Percentiles rank a stretch among this genome's conserved stretches.
phyloP scores from a whole-genome alignment of 257 asterid genomes.

The Knoxia roxburghii region DNA sequence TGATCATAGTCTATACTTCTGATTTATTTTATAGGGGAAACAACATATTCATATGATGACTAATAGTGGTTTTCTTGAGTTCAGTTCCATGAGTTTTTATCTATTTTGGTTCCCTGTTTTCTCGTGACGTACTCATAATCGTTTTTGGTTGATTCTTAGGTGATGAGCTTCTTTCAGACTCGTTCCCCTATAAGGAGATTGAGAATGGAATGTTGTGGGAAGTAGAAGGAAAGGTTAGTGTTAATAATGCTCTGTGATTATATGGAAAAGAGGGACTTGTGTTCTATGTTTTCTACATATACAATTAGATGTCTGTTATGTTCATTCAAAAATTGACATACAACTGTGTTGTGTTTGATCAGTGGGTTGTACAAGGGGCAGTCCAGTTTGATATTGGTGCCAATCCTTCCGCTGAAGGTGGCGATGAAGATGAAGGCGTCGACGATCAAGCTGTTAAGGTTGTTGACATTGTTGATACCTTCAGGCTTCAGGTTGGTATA shows the following conservation, averaged over 20 bases:
- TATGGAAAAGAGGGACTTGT: background rate
- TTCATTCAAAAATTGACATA: background rate
- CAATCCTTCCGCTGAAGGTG: conserved; percentile 75
- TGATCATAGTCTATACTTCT: too few relatives aligned
- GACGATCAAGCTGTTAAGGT: conserved; percentile 54
- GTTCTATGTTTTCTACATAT: background rate
- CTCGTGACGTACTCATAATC: background rate
- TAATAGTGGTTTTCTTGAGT: background rate
- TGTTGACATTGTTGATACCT: conserved; percentile 58
- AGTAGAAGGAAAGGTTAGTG: conserved; percentile 52
- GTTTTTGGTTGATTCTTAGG: conserved; percentile 24
- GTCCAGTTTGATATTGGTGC: conserved; percentile 57
- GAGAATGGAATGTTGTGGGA: conserved; percentile 59
- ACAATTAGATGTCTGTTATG: background rate
- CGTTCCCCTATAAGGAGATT: conserved; percentile 46
- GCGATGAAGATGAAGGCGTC: conserved; percentile 52
- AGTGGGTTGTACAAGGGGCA: conserved; percentile 69
- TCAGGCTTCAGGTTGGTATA: conserved; percentile 58
- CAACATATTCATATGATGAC: background rate
- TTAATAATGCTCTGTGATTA: background rate
- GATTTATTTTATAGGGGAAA: too few relatives aligned
- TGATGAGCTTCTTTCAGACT: conserved; percentile 66
- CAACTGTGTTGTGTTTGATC: background rate
- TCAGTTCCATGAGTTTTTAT: background rate
- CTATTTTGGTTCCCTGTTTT: background rate